Evolutionary conservation across 169 alveolate species (phyloP), one percentile per base, ranked within the genome.

Genomic region (Plasmodium vinckei): DNA sequence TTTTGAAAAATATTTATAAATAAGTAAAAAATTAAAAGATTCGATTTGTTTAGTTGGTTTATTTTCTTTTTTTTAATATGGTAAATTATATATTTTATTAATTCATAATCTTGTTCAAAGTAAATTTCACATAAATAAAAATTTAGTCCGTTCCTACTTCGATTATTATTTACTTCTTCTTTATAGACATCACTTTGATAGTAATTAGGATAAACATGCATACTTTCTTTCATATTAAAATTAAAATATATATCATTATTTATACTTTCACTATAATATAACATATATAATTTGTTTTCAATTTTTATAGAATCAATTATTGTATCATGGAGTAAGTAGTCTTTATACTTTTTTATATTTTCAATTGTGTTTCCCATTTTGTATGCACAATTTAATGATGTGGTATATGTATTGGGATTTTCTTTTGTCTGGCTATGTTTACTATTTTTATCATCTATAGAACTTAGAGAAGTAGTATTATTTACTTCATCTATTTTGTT

Each of bases 41-140:
- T 53, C 23, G 33, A 53, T 15, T 12, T 12, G 7, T 39, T 9
- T 33, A 33, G 42, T 49, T 67, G 9, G 13, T 67, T 17, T 5
- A n/a, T 68, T 21, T 57, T 67, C 27, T 56, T 15, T 51, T 82
- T 82, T 56, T 67, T 72, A 9, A 82, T 82, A 5, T 82, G 47
- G 17, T 2, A 47, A n/a, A 56, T 13, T 70, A 82, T 47, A 53
- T 47, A 82, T 27, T 67, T 82, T 54, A 60, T 25, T 25, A 65
- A 68, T 82, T 25, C 72, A 46, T 9, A 82, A 49, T 82, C 67
- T 0, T 67, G 44, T 17, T 82, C 82, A 12, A 59, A 54, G 27
- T 67, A 39, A 6, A 67, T 27, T 67, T 82, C 90, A 10, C 90
- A 82, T 5, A 82, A 46, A 47, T 82, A 82, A 59, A 82, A 82